A percentile compares a stretch with the other conserved stretches of the same genome.
Conservation (phyloP, 2,329 filamentous ascomycete genomes). For the Fusarium denticulatum region DNA sequence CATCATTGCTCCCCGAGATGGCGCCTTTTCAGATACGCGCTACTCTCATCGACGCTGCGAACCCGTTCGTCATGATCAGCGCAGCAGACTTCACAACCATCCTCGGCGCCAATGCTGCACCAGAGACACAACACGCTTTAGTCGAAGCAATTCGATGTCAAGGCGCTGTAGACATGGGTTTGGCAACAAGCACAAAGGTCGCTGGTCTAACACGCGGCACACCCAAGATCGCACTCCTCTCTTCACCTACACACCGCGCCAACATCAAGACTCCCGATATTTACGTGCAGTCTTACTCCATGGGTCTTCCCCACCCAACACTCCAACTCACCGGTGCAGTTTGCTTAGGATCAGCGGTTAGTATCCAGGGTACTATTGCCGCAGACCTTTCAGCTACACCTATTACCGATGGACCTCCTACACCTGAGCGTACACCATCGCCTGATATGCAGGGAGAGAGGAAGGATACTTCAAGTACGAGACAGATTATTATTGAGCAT, state of each 20-base stretch:
- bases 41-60: slow-evolving; percentile 51
- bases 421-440: slow-evolving; percentile 29
- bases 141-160: slow-evolving; percentile 63
- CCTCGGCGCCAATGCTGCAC: slow-evolving; percentile 7
- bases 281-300: slow-evolving; percentile 58
- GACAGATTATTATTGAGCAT: slow-evolving; percentile 40
- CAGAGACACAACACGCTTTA: slow-evolving; percentile 20
- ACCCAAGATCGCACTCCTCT: slow-evolving; percentile 68
- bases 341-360: slow-evolving; percentile 57
- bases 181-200: slow-evolving; percentile 53
- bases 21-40: slow-evolving; percentile 45
- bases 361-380: slow-evolving; percentile 54
- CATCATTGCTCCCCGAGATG: slow-evolving; percentile 29
- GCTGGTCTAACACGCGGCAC: slow-evolving; percentile 46
- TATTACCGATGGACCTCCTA: not conserved
- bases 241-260: not conserved
- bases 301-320: slow-evolving; percentile 61
- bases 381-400: slow-evolving; percentile 24
- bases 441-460: slow-evolving; percentile 8
- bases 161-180: slow-evolving; percentile 67
- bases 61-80: slow-evolving; percentile 61
- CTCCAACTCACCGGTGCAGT: slow-evolving; percentile 63
- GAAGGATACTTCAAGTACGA: not conserved
- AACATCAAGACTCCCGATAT: slow-evolving; percentile 47
- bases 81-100: slow-evolving; percentile 24